Conservation (phyloP, 805 yeast genomes). For the Candida pseudofarinosa region DNA sequence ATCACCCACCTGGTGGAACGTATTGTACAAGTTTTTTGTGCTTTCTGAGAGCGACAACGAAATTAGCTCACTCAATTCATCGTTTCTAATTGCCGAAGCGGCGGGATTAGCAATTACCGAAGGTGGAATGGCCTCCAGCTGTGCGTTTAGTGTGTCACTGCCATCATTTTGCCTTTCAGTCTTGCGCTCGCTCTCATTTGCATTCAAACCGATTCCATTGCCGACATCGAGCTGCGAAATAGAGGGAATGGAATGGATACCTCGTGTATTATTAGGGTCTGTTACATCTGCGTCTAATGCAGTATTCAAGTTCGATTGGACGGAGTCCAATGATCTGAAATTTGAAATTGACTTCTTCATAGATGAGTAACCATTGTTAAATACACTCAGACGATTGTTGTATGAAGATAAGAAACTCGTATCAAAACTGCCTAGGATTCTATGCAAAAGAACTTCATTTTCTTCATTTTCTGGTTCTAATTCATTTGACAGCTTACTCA, state of each 20-base stretch:
- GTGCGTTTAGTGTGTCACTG: neutral
- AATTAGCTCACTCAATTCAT: conserved; percentile 9
- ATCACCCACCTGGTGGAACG: conserved; percentile 24
- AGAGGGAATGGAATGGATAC: neutral
- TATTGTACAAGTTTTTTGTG: conserved; percentile 26
- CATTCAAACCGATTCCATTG: neutral
- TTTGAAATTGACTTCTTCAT: neutral
- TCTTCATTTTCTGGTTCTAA: neutral
- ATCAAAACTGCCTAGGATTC: neutral
- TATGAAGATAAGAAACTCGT: neutral
- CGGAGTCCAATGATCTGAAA: neutral
- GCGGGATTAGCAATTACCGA: conserved; percentile 1
- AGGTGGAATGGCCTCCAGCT: conserved; percentile 6
- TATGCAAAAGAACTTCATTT: neutral
- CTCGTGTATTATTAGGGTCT: neutral
- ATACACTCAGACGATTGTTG: neutral
- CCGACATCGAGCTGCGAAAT: neutral
- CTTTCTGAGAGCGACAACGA: conserved; percentile 21
- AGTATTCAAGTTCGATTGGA: neutral
- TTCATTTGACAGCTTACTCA: conserved; percentile 5
- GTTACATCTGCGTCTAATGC: neutral
- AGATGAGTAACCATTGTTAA: neutral
- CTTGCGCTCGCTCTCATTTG: neutral
- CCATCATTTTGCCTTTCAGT: neutral
- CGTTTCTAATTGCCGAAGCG: conserved; percentile 1